These are phyloP conservation scores for Platanthera guangdongensis DNA, from an alignment of 106 monocot species.

Conservation along the genomic window DNA sequence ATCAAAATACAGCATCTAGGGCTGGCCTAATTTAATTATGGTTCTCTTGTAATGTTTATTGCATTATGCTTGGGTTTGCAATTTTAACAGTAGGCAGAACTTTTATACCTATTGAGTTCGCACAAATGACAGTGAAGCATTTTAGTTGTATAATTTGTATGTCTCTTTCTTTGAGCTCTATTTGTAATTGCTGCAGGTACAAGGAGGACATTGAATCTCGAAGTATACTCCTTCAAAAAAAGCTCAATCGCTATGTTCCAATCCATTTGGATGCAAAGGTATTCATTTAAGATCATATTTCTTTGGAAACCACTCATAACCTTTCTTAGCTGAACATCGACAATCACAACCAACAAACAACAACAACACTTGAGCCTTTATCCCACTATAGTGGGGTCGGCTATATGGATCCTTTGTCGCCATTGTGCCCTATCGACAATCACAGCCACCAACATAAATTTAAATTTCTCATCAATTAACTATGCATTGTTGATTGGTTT, in stretches of 20 bases:
- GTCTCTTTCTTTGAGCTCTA: background rate
- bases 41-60: background rate
- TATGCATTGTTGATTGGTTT: no score
- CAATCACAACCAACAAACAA: no score
- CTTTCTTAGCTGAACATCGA: background rate
- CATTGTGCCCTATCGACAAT: no score
- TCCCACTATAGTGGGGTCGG: no score
- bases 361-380: no score
- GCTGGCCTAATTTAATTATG: background rate
- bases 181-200: slow-evolving; percentile 39
- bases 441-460: no score
- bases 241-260: slow-evolving; percentile 68
- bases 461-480: no score
- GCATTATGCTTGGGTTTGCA: background rate
- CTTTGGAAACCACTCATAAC: background rate
- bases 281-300: slow-evolving; percentile 5
- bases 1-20: background rate
- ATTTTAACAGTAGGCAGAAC: background rate
- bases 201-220: slow-evolving; percentile 42
- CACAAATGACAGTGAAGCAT: no score
- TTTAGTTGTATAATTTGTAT: no score
- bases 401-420: no score
- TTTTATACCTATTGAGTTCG: no score
- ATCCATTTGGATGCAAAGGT: slow-evolving; percentile 69
- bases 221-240: slow-evolving; percentile 58